Conservation (phyloP, 1,284 basidiomycete genomes). For the Sanghuangporus baumii region DNA sequence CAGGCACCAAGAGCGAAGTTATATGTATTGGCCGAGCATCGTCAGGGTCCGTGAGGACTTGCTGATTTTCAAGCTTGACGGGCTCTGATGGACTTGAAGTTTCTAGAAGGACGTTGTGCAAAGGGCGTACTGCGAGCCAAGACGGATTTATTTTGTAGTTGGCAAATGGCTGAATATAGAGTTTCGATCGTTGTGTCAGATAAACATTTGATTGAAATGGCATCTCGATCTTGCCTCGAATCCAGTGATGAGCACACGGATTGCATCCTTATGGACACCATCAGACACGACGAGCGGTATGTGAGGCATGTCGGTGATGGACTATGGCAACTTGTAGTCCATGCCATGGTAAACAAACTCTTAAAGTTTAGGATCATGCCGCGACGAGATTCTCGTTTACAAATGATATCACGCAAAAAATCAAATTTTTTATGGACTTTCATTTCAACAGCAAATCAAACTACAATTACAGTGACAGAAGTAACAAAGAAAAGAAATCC, state of each 20-base stretch:
- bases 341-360: neutral
- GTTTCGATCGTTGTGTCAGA: neutral
- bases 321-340: neutral
- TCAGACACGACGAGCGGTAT: conserved; percentile 11
- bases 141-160: conserved; percentile 53
- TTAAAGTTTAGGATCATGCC: neutral
- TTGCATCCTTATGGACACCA: conserved; percentile 25
- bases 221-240: conserved; percentile 45
- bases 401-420: neutral
- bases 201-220: conserved; percentile 18
- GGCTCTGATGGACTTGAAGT: conserved; percentile 34
- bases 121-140: conserved; percentile 53
- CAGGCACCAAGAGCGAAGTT: conserved; percentile 54
- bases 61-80: conserved; percentile 20
- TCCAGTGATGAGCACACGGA: conserved; percentile 51
- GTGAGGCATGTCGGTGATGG: conserved; percentile 12
- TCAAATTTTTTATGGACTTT: neutral
- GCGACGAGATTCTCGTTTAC: neutral
- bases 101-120: conserved; percentile 47
- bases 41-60: conserved; percentile 4
- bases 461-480: neutral
- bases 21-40: conserved; percentile 43
- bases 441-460: neutral
- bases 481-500: conserved; percentile 36
- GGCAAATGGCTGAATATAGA: conserved; percentile 42